phyloP scores from a whole-genome alignment of 2,329 filamentous ascomycete genomes.

The Neurospora sp. region DNA sequence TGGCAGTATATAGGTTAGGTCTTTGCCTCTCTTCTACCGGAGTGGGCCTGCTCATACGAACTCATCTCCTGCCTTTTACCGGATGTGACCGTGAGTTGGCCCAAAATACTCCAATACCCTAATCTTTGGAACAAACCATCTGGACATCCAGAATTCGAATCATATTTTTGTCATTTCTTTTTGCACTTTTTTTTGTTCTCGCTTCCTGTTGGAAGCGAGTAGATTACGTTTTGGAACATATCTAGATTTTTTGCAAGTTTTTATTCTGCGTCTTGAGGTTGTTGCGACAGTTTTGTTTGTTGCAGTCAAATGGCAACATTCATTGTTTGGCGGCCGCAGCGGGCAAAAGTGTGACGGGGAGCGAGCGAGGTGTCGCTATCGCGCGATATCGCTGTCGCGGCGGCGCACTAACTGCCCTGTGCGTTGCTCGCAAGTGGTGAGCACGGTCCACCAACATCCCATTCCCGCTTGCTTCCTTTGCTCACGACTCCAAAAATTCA shows the following conservation, averaged over 20 bases:
- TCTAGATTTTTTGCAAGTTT: neutral
- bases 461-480: neutral
- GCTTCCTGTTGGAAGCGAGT: no score
- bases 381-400: neutral
- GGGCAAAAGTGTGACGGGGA: no score
- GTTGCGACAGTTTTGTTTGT: neutral
- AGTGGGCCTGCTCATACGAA: conserved; percentile 21
- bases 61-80: conserved; percentile 23
- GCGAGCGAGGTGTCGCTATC: neutral
- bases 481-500: neutral
- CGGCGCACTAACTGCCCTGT: neutral
- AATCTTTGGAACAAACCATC: conserved; percentile 20
- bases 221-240: accelerated
- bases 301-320: neutral
- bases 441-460: neutral
- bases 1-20: conserved; percentile 12
- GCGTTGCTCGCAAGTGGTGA: neutral
- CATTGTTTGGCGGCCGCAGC: neutral
- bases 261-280: neutral
- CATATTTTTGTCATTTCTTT: conserved; percentile 11
- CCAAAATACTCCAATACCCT: conserved; percentile 19
- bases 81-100: conserved; percentile 23
- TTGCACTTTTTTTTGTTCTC: conserved; percentile 1
- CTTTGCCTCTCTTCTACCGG: neutral
- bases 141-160: conserved; percentile 19